Percentiles rank a stretch among this genome's conserved stretches.
These are phyloP conservation scores for Discostella stelligera DNA, from an alignment of 352 stramenopile genomes.

Conservation along the genomic window DNA sequence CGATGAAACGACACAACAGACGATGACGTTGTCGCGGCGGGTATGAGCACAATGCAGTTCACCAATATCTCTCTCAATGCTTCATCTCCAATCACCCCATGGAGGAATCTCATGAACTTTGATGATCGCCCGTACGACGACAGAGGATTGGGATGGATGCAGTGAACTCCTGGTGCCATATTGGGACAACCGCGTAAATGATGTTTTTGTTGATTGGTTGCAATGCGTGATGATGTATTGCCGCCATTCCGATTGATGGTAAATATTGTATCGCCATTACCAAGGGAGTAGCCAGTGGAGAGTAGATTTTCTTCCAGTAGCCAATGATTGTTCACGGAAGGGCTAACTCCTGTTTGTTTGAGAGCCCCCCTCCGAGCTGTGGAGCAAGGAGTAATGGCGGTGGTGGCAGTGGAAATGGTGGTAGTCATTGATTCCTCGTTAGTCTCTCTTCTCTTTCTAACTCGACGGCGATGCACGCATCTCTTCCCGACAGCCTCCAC, in stretches of 20 bases:
- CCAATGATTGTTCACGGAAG: conserved; percentile 36
- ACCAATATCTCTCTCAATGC: conserved; percentile 67
- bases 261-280: conserved; percentile 16
- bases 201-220: background rate
- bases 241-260: background rate
- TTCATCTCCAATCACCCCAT: conserved; percentile 67
- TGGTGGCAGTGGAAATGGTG: background rate
- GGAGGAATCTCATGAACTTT: conserved; percentile 46
- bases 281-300: conserved; percentile 39
- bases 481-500: conserved; percentile 2
- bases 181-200: conserved; percentile 41
- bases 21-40: conserved; percentile 16
- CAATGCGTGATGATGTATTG: background rate
- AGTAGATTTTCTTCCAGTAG: conserved; percentile 46
- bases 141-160: conserved; percentile 58
- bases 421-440: background rate
- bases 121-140: conserved; percentile 65
- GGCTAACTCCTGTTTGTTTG: background rate
- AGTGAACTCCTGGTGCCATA: conserved; percentile 65
- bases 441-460: conserved; percentile 7
- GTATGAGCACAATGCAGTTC: conserved; percentile 68
- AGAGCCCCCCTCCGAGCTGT: background rate
- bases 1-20: conserved; percentile 13
- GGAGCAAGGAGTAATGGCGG: background rate
- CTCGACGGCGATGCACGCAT: conserved; percentile 9